phyloP scores from a whole-genome alignment of 129 eudicot genomes.

The Lactuca saligna region DNA sequence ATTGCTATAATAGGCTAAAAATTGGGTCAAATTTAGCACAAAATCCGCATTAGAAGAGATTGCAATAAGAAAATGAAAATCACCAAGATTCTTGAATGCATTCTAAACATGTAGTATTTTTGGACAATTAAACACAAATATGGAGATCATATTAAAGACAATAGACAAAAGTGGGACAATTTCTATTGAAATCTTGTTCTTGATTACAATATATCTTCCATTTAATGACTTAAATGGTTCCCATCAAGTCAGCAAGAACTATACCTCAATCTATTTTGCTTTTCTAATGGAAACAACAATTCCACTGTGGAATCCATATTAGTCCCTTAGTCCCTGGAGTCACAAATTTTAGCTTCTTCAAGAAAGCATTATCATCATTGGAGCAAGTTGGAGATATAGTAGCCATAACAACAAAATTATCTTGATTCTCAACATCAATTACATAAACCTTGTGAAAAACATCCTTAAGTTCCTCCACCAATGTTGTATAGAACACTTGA shows the following conservation, averaged over 20 bases:
- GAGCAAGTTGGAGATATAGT: conserved; percentile 33
- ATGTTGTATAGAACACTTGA: conserved; percentile 35
- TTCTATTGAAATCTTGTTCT: too few relatives aligned
- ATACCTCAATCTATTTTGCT: too few relatives aligned
- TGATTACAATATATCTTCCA: too few relatives aligned
- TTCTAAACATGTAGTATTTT: too few relatives aligned
- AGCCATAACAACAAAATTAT: conserved; percentile 75
- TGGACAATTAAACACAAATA: too few relatives aligned
- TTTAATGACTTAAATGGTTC: too few relatives aligned
- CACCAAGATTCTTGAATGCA: neutral
- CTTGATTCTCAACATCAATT: conserved; percentile 66
- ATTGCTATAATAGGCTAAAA: neutral
- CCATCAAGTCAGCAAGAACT: too few relatives aligned
- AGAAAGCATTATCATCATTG: conserved; percentile 28
- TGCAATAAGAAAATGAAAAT: neutral
- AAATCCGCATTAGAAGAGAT: neutral
- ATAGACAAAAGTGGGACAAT: too few relatives aligned
- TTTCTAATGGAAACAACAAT: conserved; percentile 5
- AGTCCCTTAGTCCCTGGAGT: conserved; percentile 27
- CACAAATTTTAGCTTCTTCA: conserved; percentile 43
- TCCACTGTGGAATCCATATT: conserved; percentile 46
- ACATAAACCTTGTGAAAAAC: conserved; percentile 61
- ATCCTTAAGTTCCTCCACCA: conserved; percentile 41
- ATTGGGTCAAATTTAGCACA: neutral
- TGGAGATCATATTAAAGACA: too few relatives aligned